These are phyloP conservation scores for Suhomyces sp. DNA, from an alignment of 805 yeast species.

Conservation along the genomic window DNA sequence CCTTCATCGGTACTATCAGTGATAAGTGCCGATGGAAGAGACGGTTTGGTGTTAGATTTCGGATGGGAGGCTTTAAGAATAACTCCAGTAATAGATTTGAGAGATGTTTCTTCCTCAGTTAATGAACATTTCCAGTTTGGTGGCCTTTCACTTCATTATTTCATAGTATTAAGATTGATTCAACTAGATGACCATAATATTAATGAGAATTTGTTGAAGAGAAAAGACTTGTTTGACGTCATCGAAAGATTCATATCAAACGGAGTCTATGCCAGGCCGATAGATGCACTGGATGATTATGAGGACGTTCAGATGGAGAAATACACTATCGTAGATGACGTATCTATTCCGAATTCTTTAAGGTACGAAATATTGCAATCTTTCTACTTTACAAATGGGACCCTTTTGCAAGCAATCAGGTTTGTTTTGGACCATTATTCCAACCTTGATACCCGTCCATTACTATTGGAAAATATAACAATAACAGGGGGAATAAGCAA, in stretches of 20 bases:
- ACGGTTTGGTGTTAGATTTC: conserved; percentile 30
- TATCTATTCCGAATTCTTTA: conserved; percentile 12
- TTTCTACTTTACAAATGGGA: conserved; percentile 8
- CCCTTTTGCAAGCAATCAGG: conserved; percentile 7
- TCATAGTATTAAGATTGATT: conserved; percentile 14
- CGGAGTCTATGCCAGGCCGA: conserved; percentile 10
- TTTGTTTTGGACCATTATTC: conserved; percentile 10
- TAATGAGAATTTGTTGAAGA: conserved; percentile 7
- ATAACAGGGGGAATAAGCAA: conserved; percentile 24
- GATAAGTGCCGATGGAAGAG: conserved; percentile 18
- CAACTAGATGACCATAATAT: conserved; percentile 11
- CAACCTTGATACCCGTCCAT: conserved; percentile 20
- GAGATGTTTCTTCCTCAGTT: conserved; percentile 9
- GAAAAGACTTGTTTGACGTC: conserved; percentile 15
- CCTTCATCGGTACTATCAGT: conserved; percentile 20
- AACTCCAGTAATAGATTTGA: conserved; percentile 23
- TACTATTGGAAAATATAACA: conserved; percentile 19
- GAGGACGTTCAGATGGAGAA: background rate
- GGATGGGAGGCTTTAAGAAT: conserved; percentile 26
- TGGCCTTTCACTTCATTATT: conserved; percentile 21
- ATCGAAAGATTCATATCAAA: conserved; percentile 17
- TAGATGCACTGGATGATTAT: background rate
- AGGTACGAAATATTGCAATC: conserved; percentile 15
- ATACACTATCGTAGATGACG: conserved; percentile 8
- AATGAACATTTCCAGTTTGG: conserved; percentile 7